Evolutionary conservation across 2,329 filamentous ascomycete genomes (phyloP), one percentile per base, ranked within the genome.

Genomic region (Alternaria sp.): DNA sequence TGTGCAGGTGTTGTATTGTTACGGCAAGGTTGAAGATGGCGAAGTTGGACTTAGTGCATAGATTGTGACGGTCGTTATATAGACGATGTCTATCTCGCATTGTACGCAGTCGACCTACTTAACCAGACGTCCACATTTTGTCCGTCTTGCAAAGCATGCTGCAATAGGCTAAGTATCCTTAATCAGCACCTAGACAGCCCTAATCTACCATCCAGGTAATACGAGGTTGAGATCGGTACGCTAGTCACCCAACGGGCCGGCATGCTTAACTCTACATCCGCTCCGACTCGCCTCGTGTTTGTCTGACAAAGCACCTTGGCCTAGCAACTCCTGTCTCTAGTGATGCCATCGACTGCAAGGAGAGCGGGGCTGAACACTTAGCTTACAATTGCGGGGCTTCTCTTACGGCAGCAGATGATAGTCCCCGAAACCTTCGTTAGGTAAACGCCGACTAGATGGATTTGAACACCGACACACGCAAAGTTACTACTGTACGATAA

Each of bases 21-120:
- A 24, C 22, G 22, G 22, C 1, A 24, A 24, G 22, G 22, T 24
- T 24, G 22, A 24, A 24, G 22, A 24, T 24, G 22, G 22, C 22
- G 22, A 24, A 6, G 22, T 24, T 24, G 22, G 1, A 24, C 22
- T 24, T 24, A 24, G 22, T 24, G 22, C 22, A 24, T 24, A 47
- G 43, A 9, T 14, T 47, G 9, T 32, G 43, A 30, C 26, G 16
- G 12, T 32, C 8, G 5, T 12, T 32, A 47, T 32, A 47, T 47
- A 47, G 18, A 46, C 20, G 9, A 18, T 32, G 7, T 47, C n/a
- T 18, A 30, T n/a, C 20, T 47, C 5, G 11, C 6, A 24, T 24
- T 24, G 22, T 24, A 24, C 22, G 28, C 3, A 20, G 32, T 81
- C 82, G 20, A 77, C 63, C 24, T 32, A 12, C 43, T 8, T 22